Conservation (phyloP, 345 rosid species). For the Salix koriyanagi region DNA sequence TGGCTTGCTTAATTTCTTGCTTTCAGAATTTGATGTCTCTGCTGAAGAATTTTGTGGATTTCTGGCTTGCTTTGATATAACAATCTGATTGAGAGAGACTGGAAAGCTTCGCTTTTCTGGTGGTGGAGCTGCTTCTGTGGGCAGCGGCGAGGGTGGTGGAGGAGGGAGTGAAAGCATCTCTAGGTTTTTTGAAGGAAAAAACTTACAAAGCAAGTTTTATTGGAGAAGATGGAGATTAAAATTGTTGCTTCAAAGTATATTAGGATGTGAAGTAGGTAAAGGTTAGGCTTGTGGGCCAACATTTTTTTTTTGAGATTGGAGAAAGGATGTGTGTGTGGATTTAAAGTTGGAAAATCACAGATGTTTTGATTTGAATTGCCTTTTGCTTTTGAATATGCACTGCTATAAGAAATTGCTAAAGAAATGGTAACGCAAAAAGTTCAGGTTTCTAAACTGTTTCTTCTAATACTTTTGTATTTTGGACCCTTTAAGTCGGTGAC, state of each 20-base stretch:
- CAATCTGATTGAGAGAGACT: constrained; percentile 32
- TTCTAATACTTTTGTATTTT: not conserved
- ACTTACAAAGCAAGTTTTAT: constrained; percentile 13
- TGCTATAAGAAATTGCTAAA: not conserved
- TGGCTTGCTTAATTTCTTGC: constrained; percentile 18
- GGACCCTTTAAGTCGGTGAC: not conserved
- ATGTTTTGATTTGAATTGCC: constrained; percentile 16
- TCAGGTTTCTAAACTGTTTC: not conserved
- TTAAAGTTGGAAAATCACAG: constrained; percentile 29
- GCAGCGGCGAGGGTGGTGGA: constrained; percentile 12
- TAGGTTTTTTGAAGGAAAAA: constrained; percentile 12
- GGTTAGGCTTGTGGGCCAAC: constrained; percentile 42
- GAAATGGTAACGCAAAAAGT: not conserved
- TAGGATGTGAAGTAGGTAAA: constrained; percentile 25
- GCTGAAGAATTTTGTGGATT: constrained; percentile 17
- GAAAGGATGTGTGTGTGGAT: constrained; percentile 35
- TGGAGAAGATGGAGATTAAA: constrained; percentile 24
- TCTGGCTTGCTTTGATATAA: constrained; percentile 40
- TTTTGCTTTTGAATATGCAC: constrained; percentile 26
- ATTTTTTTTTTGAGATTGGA: constrained; percentile 15
- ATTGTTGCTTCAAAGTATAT: constrained; percentile 21
- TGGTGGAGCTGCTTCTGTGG: constrained; percentile 19
- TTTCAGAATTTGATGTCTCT: constrained; percentile 12
- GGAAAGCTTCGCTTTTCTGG: constrained; percentile 36
- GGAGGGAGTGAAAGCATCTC: constrained; percentile 37